phyloP scores from a whole-genome alignment of 1,284 basidiomycete genomes.

The Ustilago curta region DNA sequence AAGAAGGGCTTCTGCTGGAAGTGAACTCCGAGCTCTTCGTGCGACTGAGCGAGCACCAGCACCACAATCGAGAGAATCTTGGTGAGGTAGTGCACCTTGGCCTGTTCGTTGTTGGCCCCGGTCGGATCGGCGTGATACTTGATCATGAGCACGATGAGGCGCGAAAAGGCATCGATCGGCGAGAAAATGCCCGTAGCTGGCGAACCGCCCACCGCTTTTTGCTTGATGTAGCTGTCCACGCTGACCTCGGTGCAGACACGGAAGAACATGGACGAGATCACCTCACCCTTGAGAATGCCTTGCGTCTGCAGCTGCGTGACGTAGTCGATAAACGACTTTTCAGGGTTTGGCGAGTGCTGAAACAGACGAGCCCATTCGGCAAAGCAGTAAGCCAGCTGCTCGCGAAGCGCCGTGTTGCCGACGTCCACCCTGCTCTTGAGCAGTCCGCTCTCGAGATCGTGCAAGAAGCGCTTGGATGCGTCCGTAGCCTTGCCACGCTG shows the following conservation, averaged over 20 bases:
- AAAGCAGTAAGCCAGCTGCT: constrained; percentile 75
- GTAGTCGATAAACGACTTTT: constrained; percentile 96
- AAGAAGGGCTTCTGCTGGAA: constrained; percentile 99
- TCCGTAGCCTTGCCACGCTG: constrained; percentile 82
- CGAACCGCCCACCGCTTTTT: constrained; percentile 81
- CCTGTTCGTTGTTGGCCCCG: constrained; percentile 87
- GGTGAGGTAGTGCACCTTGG: constrained; percentile 95
- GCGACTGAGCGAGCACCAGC: constrained; percentile 91
- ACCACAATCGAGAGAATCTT: constrained; percentile 98
- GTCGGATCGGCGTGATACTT: constrained; percentile 95
- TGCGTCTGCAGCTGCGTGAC: constrained; percentile 96
- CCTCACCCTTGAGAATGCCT: constrained; percentile 95
- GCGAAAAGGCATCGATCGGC: constrained; percentile 93
- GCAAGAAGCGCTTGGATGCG: constrained; percentile 75
- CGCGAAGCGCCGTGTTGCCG: constrained; percentile 70
- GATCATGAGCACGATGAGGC: constrained; percentile 96
- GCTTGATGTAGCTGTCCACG: constrained; percentile 90
- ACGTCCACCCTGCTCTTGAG: constrained; percentile 68
- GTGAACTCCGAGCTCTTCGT: constrained; percentile 88
- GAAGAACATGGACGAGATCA: constrained; percentile 97
- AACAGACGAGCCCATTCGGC: constrained; percentile 93
- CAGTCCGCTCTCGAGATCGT: constrained; percentile 75
- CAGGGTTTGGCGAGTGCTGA: constrained; percentile 87
- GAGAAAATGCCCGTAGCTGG: constrained; percentile 81
- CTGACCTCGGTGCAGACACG: constrained; percentile 95